Evolutionary conservation across 2,329 filamentous ascomycete genomes (phyloP), one percentile per base, ranked within the genome.

Genomic region (Fusarium coffeatum): DNA sequence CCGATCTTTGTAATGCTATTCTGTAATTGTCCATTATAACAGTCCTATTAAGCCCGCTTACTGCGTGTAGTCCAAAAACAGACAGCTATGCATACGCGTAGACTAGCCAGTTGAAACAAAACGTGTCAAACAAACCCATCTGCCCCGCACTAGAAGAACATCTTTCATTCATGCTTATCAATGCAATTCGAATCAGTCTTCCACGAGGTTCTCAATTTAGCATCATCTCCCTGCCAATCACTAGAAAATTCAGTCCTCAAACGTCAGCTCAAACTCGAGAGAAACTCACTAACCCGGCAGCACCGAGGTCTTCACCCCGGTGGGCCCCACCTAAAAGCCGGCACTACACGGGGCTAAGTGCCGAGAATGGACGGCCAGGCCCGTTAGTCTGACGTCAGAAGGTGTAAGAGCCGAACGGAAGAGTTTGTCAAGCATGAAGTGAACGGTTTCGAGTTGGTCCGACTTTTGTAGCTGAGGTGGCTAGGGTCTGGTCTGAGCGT

Each of bases 361-460:
- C 68, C 68, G 68, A 71, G 68, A 71, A 71, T 55, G 64, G 68
- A 71, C 68, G 60, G 68, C 49, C 58, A 55, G 28, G 57, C 53
- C 59, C 64, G 64, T 40, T 42, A 50, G 48, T 51, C 53, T 71
- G 68, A 71, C 68, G 68, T 71, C 68, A 71, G 64, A 16, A 13
- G 9, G 18, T 46, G 16, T 22, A 37, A 51, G 12, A 55, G 28
- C 50, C 62, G 46, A 22, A 28, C 51, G 64, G 51, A 54, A 30
- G 45, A 62, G 66, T 72, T 72, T 70, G 69, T 72, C 64, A 72
- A 42, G 56, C 37, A n/a, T 54, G 42, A 27, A 53, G 8, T 46
- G 20, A 27, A 68, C 67, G 57, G 62, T 48, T 46, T 27, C 25
- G 59, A 61, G 22, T 65, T 72, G 47, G 43, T 15, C 65, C 61